Base-by-base conservation (phyloP, 495 filamentous ascomycete genomes). In the Neurospora africana region DNA sequence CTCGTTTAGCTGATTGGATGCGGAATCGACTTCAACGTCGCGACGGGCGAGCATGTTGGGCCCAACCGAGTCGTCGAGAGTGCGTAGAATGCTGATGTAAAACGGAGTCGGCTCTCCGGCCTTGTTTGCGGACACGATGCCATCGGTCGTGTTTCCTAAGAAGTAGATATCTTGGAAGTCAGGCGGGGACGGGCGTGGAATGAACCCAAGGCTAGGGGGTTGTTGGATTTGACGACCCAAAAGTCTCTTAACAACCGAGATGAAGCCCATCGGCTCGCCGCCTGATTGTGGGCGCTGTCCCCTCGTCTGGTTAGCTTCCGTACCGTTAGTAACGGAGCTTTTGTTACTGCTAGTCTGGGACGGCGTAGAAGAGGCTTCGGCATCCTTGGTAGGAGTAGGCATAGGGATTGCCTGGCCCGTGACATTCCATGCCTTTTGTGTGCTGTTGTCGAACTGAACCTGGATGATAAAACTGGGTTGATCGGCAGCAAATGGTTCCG, bases 131-230 rank as follows among this genome's bases (percentile, higher is more conserved):
- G 84, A 83, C 21, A 81, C 80, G 41, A 90, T 85, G 10, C 82
- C 81, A 72, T 99, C 95, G 17, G 93, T 95, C 13, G 92, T 93
- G 74, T 93, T 91, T 33, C 94, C 93, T 7, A 97, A 77, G 78
- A 97, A 97, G 21, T 79, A 82, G 72, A 92, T 89, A 27, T 97
- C 93, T 19, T 87, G 84, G 17, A 88, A 80, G 53, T 81, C 84
- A 8, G 93, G 93, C 40, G 23, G 37, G 1, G 92, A 19, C 85
- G 82, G 5, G 71, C 30, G 72, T 77, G 78, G 68, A 19, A 65
- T 35, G 27, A 65, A 65, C 7, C 53, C 53, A 65, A 4, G 6
- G 53, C 53, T 65, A 15, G 6, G 53, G 23, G 53, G 5, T 19
- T 65, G 53, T 1, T 65, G 53, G 53, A 33, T 35, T 3, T 65